Evolutionary conservation across 306 rosid genomes (phyloP), one percentile per base, ranked within the genome.

Genomic region (Cyclanthera cordifolia): DNA sequence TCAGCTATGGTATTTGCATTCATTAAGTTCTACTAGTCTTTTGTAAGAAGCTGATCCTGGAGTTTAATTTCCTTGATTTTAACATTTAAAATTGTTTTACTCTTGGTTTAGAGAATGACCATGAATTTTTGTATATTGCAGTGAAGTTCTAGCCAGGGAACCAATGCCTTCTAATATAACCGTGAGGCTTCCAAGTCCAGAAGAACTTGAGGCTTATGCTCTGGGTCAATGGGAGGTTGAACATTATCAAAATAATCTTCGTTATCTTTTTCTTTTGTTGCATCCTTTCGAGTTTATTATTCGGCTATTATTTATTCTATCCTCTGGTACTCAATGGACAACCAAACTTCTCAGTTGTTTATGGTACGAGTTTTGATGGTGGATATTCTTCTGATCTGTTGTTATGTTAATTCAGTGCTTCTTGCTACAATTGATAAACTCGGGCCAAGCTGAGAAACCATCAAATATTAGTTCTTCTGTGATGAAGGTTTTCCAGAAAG

Each of bases 91-190:
- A 24, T 13, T 67, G 24, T 3, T 47, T 25, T 25, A 15, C 41
- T 67, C 19, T 52, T 24, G 47, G 51, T 64, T 54, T 3, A 25
- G 14, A 53, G 75, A 73, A 65, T 78, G 76, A 78, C 61, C 65
- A 4, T 65, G 69, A 61, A 67, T 69, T 84, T 80, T 80, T 72
- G 73, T 68, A 71, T 54, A 8, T 67, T 76, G 83, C 87, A 93
- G 98, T 59, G 98, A 88, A 78, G 91, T 86, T 82, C 87, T 93
- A 83, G 95, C 95, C 3, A 82, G 98, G 86, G 92, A 93, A 78
- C 85, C 96, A 30, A 89, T 93, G 95, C 88, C 96, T 78, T 78
- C 91, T 61, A 85, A 85, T 79, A 75, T 87, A 46, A 85, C 96
- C 34, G 98, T 78, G 79, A 87, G 91, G 81, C 96, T 87, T 57